Evolutionary conservation across 345 rosid species (phyloP), one percentile per base, ranked within the genome.

Genomic region (Tarenaya hassleriana): DNA sequence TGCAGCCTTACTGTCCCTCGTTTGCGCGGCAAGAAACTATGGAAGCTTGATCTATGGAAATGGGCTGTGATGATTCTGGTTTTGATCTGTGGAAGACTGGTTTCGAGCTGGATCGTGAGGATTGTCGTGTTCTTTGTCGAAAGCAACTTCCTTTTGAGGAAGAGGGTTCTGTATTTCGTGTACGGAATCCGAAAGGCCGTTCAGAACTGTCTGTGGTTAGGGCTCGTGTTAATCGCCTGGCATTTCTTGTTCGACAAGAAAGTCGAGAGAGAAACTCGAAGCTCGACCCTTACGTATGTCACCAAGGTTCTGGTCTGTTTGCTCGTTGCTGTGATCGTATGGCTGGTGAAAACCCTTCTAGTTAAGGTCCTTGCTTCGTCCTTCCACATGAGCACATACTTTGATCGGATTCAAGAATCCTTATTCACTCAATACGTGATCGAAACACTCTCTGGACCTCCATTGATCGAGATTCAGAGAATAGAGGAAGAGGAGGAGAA

Each of bases 381-480:
- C 1, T 83, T 83, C 60, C 92, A 83, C 48, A 80, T 83, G 33
- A 83, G 84, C 33, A 74, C 87, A 15, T 83, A 80, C 58, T 83
- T 83, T 24, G 92, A 80, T 52, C 63, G 92, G 63, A 80, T 83
- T 57, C 88, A 78, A 10, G 92, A 83, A 27, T 72, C 92, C 0
- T 42, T 83, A 47, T 83, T 78, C 51, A 76, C 74, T 38, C 92
- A 83, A 24, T 83, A 59, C 16, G 83, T 78, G 40, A 83, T 83
- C 13, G 83, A 76, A 64, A 71, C 77, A 0, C 71, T 83, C 19
- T 70, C 88, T 0, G 88, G 92, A 19, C 82, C 77, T 5, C 92
- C 92, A 0, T 55, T 72, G 58, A 50, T 83, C 32, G 85, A 80
- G 58, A 67, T 75, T 29, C 70, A 44, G 24, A 74, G 56, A 42